A percentile compares a stretch with the other conserved stretches of the same genome.
Conservation (phyloP, 257 asterid species). For the Sherardia arvensis region DNA sequence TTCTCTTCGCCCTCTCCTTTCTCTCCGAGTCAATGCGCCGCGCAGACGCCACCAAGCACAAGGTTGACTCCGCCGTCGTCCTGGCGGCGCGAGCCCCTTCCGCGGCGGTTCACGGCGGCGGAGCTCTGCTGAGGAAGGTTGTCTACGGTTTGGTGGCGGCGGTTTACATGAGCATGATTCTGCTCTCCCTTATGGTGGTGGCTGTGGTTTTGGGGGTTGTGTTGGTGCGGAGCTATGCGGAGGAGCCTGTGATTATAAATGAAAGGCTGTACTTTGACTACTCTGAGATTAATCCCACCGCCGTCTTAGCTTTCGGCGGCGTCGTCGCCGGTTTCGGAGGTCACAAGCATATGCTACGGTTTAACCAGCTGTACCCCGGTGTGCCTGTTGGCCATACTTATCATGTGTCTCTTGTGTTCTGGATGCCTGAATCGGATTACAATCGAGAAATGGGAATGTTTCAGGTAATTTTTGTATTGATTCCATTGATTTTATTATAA, state of each 20-base stretch:
- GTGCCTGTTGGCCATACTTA: constrained; percentile 61
- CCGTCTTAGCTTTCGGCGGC: constrained; percentile 21
- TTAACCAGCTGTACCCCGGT: constrained; percentile 6
- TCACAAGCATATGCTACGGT: not conserved
- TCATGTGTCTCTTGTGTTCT: constrained; percentile 48
- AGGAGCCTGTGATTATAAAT: constrained; percentile 47
- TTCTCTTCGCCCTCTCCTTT: constrained; percentile 10
- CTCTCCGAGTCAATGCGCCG: constrained; percentile 12
- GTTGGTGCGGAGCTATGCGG: constrained; percentile 52
- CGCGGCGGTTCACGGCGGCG: constrained; percentile 9
- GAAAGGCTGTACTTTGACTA: constrained; percentile 60
- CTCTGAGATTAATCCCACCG: constrained; percentile 47
- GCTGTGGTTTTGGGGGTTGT: constrained; percentile 53
- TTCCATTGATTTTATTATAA: not conserved
- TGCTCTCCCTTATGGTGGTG: constrained; percentile 24
- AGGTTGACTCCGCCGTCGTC: constrained; percentile 6
- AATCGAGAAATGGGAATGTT: constrained; percentile 73
- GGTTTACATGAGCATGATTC: constrained; percentile 38
- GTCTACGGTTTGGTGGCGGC: constrained; percentile 62
- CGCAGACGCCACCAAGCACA: constrained; percentile 6
- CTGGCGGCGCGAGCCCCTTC: constrained; percentile 16
- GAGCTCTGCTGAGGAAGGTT: constrained; percentile 32
- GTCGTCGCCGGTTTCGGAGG: constrained; percentile 11
- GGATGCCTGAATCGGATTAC: constrained; percentile 85
- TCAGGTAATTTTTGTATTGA: constrained; percentile 30